Base-by-base conservation (phyloP, 305 asterid species). In the Euphrasia arctica region DNA sequence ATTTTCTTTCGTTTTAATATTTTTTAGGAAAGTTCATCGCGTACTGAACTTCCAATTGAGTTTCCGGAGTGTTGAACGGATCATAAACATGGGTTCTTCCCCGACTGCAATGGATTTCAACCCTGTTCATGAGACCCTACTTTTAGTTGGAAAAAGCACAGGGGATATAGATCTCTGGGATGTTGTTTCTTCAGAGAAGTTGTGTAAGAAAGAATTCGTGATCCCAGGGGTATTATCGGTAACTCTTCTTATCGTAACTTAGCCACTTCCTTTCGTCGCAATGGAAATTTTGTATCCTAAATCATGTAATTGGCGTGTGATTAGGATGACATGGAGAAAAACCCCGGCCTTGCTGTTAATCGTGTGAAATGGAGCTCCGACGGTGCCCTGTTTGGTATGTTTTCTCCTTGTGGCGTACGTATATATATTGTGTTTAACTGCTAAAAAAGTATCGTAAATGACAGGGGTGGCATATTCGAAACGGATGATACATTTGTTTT, bases 71-170 rank as follows among this genome's bases (percentile, higher is more conserved):
- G 82, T 87, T 54, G 80, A 70, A 62, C 79, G 80, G 18, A 27
- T 71, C 67, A 45, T 89, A 29, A 68, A 80, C 59, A 63, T 75
- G 64, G 76, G 66, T 65, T 79, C 77, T 41, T 49, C 76, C 47
- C 79, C 77, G 43, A 82, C 81, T 43, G 72, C 78, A 81, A 84
- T 89, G 87, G 92, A 79, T 63, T 86, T 89, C 76, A 90, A 89
- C 66, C 96, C 96, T 67, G 68, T 73, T 69, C 76, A 78, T 39
- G 87, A 84, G 66, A 80, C 82, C 60, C 66, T 84, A 72, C 76
- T 89, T 25, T 70, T 86, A 84, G 96, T 88, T 57, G 95, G 93
- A 61, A 79, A 67, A 34, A 56, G 58, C 63, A 63, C 25, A 8
- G 95, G 93, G 67, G 73, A 64, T 65, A 31, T 85, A 62, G 90